These are phyloP conservation scores for Dothistroma septosporum DNA, from an alignment of 2,329 filamentous ascomycete genomes.

Conservation along the genomic window DNA sequence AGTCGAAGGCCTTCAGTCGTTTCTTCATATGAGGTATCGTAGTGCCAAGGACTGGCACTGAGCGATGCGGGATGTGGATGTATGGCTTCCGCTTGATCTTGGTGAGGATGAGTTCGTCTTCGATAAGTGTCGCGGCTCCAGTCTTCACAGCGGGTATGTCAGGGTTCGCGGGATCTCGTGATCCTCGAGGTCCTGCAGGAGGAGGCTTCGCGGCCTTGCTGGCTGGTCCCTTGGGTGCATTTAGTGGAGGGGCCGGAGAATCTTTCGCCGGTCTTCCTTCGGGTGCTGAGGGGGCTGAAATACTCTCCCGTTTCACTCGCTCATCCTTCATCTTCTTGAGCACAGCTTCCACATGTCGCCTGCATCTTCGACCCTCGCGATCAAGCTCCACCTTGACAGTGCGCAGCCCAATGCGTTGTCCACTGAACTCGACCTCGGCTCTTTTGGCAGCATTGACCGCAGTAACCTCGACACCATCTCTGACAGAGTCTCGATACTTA, in stretches of 20 bases:
- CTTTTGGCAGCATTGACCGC: conserved; percentile 77
- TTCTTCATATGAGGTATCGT: conserved; percentile 90
- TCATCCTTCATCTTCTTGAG: conserved; percentile 66
- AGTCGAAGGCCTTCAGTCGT: conserved; percentile 74
- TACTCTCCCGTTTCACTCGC: conserved; percentile 43
- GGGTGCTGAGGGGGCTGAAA: conserved; percentile 29
- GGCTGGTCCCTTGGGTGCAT: conserved; percentile 81
- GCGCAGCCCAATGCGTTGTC: conserved; percentile 72
- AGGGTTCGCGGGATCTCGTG: conserved; percentile 34
- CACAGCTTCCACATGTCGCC: conserved; percentile 69
- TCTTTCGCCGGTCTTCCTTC: conserved; percentile 35
- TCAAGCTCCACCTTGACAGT: conserved; percentile 82
- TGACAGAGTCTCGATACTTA: conserved; percentile 71
- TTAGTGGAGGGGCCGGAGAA: conserved; percentile 66
- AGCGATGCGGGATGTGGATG: conserved; percentile 80
- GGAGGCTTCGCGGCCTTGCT: conserved; percentile 41
- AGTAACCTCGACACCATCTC: conserved; percentile 52
- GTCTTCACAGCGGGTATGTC: conserved; percentile 18
- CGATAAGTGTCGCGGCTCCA: conserved; percentile 54
- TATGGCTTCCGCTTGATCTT: conserved; percentile 78
- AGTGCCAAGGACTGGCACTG: conserved; percentile 78
- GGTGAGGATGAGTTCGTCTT: conserved; percentile 61
- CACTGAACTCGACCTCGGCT: conserved; percentile 72
- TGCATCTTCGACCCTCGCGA: conserved; percentile 78
- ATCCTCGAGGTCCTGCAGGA: conserved; percentile 30